Conservation (phyloP, 2,329 filamentous ascomycete species). For the Byssochlamys sp. region DNA sequence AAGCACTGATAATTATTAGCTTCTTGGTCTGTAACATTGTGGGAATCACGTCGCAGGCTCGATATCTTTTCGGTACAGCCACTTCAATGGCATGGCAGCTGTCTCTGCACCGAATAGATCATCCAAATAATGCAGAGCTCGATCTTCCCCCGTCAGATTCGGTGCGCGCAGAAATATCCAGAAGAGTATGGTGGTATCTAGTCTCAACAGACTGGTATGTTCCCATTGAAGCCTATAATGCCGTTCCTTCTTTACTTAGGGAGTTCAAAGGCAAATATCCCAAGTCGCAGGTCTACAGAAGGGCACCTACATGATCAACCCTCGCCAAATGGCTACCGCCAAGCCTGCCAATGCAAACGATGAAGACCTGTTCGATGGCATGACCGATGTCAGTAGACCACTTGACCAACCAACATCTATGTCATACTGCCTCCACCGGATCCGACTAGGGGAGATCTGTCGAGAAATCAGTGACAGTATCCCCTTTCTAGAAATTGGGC, state of each 20-base stretch:
- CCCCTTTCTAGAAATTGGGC: conserved; percentile 13
- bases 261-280: no score
- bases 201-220: conserved; percentile 28
- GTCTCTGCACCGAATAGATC: no score
- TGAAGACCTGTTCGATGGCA: conserved; percentile 22
- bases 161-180: conserved; percentile 24
- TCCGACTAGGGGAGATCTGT: conserved; percentile 26
- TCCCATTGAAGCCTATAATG: no score
- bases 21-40: conserved; percentile 13
- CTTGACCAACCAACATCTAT: conserved; percentile 26
- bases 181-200: conserved; percentile 37
- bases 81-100: no score
- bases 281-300: conserved; percentile 19
- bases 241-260: no score
- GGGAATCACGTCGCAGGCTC: no score
- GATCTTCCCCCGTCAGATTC: conserved; percentile 13
- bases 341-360: conserved; percentile 30
- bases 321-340: conserved; percentile 29
- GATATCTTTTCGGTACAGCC: no score
- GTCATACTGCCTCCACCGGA: conserved; percentile 30
- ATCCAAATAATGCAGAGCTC: background rate
- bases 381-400: conserved; percentile 7
- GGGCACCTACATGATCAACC: conserved; percentile 29
- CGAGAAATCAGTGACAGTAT: conserved; percentile 27
- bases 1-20: conserved; percentile 25